Conservation (phyloP, 2,329 filamentous ascomycete genomes). For the Neonectria punicea region DNA sequence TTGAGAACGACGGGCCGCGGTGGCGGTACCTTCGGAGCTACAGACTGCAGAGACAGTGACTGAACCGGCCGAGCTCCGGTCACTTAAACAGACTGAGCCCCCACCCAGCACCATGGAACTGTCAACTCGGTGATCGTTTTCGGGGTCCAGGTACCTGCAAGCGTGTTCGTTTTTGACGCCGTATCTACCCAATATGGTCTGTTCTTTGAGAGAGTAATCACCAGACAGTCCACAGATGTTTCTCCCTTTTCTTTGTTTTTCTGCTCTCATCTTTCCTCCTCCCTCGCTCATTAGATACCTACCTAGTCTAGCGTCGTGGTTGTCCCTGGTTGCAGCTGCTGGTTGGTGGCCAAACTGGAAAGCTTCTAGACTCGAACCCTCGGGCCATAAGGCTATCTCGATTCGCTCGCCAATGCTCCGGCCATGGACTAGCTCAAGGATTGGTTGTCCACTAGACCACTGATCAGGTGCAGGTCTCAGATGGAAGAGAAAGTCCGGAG, state of each 20-base stretch:
- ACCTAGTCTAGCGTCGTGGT: background rate
- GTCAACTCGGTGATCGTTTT: background rate
- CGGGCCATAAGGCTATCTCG: conserved; percentile 18
- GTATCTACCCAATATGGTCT: background rate
- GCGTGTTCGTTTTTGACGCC: background rate
- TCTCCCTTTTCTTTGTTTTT: background rate
- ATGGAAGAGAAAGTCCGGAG: background rate
- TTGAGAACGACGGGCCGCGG: conserved; percentile 15
- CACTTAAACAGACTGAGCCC: conserved; percentile 16
- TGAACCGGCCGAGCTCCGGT: conserved; percentile 31
- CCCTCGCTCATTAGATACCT: background rate
- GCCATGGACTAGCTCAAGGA: conserved; percentile 27
- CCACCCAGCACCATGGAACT: conserved; percentile 16
- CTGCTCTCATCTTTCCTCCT: background rate
- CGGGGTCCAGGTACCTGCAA: background rate
- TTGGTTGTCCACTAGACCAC: background rate
- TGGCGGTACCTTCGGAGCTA: conserved; percentile 28
- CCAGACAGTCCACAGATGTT: no score
- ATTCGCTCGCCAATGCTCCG: conserved; percentile 22
- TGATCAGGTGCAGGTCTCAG: background rate
- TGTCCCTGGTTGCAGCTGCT: background rate
- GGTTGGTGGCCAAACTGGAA: conserved; percentile 32
- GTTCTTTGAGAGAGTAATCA: background rate
- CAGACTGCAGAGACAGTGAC: conserved; percentile 7
- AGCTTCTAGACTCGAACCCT: conserved; percentile 30